Base-by-base conservation (phyloP, 2,329 filamentous ascomycete genomes). In the Colletotrichum agaves region DNA sequence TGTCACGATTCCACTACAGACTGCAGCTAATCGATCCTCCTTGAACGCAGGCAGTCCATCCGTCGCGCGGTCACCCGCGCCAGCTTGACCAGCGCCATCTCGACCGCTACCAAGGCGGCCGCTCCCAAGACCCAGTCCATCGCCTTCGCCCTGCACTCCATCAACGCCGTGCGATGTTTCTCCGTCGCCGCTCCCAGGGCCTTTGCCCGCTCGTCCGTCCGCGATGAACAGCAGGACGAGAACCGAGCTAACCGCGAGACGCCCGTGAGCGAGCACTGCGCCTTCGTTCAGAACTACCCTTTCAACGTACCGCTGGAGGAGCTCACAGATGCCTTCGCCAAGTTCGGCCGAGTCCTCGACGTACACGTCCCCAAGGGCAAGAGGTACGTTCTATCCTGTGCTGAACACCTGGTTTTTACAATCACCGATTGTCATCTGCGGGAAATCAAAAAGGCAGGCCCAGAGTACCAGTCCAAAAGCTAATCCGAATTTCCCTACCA, bases 231-330 rank as follows among this genome's bases (percentile, higher is more conserved):
- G 41, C 55, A 37, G 41, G 21, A 66, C 11, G 31, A 53, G 49
- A 23, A 19, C 15, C n/a, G 23, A 23, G 23, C 13, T 15, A 19
- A 13, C 31, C 27, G 39, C 44, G 3, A 23, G 33, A n/a, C 2
- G 43, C 19, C 19, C 8, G 31, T n/a, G 15, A 17, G 2, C 8
- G 6, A 27, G 13, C 13, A 12, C 41, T 41, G 39, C 17, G 72
- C 93, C 68, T 93, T 90, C 73, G 75, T 93, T 70, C 90, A 89
- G 67, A 93, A 93, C 77, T 79, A 93, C 50, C 89, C 88, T 76
- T 93, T 88, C 75, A 90, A 93, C 74, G 85, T 91, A 63, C 88
- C 85, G 5, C 83, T 86, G 5, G 83, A 86, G 33, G 85, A 91
- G 71, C 73, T 93, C 52, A 81, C 83, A 72, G 82, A 84, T 57